These are phyloP conservation scores for Phytophthora fragariaefolia DNA, from an alignment of 352 stramenopile genomes.

Conservation along the genomic window DNA sequence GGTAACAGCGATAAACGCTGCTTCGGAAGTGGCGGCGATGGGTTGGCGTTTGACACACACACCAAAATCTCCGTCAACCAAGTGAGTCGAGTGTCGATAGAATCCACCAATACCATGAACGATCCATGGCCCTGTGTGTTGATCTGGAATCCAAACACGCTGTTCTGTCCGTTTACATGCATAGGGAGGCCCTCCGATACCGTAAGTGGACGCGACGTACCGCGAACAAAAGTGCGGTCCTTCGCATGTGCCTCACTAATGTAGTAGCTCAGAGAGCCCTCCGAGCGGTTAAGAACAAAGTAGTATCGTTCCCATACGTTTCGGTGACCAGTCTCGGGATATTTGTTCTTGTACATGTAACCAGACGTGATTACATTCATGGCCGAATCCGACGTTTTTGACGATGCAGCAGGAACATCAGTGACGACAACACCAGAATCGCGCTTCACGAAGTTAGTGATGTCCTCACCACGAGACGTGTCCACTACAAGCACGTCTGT, in stretches of 20 bases:
- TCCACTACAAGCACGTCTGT: slow-evolving; percentile 81
- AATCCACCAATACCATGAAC: slow-evolving; percentile 89
- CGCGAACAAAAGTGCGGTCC: slow-evolving; percentile 84
- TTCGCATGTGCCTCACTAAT: slow-evolving; percentile 87
- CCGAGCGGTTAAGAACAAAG: slow-evolving; percentile 80
- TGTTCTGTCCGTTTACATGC: slow-evolving; percentile 69
- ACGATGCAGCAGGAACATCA: slow-evolving; percentile 52
- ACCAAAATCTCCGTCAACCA: slow-evolving; percentile 85
- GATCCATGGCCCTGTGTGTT: slow-evolving; percentile 86
- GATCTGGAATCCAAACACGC: slow-evolving; percentile 86
- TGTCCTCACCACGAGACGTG: slow-evolving; percentile 83
- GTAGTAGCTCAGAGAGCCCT: slow-evolving; percentile 86
- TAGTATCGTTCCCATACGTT: slow-evolving; percentile 89
- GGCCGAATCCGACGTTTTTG: slow-evolving; percentile 36
- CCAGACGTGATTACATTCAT: slow-evolving; percentile 80
- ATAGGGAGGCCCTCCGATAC: slow-evolving; percentile 85
- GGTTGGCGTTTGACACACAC: slow-evolving; percentile 60
- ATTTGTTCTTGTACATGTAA: slow-evolving; percentile 92
- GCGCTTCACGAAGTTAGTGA: slow-evolving; percentile 80
- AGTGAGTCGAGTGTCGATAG: slow-evolving; percentile 79
- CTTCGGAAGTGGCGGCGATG: slow-evolving; percentile 43
- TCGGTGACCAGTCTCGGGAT: slow-evolving; percentile 80
- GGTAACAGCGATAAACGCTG: slow-evolving; percentile 65
- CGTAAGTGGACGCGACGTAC: slow-evolving; percentile 77
- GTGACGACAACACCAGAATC: slow-evolving; percentile 74